Percentiles rank a stretch among this genome's conserved stretches.
These are phyloP conservation scores for Cladosporium sp. DNA, from an alignment of 2,329 filamentous ascomycete genomes.

Conservation along the genomic window DNA sequence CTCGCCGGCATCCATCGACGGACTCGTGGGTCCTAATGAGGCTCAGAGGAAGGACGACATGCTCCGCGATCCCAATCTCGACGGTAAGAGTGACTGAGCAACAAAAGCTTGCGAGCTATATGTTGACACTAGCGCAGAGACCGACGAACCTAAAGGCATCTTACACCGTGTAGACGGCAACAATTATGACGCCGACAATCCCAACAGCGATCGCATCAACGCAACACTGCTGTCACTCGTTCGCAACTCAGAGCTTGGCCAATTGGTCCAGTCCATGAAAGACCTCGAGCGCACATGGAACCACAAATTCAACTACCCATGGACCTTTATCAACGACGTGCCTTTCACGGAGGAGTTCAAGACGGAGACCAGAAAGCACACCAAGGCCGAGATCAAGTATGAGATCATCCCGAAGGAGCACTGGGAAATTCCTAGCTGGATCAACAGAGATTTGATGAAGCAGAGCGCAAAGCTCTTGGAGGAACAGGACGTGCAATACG, in stretches of 20 bases:
- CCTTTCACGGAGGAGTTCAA: conserved; percentile 95
- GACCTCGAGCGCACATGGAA: conserved; percentile 97
- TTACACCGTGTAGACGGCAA: conserved; percentile 65
- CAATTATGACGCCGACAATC: conserved; percentile 72
- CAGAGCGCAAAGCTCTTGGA: conserved; percentile 80
- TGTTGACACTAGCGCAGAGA: conserved; percentile 51
- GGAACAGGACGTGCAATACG: conserved; percentile 86
- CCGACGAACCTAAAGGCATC: conserved; percentile 74
- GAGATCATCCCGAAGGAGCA: conserved; percentile 91
- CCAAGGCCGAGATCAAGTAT: conserved; percentile 83
- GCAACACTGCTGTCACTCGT: conserved; percentile 90
- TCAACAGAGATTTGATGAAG: conserved; percentile 77
- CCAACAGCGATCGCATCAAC: conserved; percentile 78
- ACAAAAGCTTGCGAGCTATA: neutral
- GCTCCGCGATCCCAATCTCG: conserved; percentile 77
- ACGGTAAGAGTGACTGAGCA: conserved; percentile 57
- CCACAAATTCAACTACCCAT: conserved; percentile 98
- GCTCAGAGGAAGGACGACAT: conserved; percentile 52
- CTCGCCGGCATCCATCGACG: conserved; percentile 28
- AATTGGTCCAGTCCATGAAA: conserved; percentile 80
- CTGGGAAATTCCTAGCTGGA: conserved; percentile 90
- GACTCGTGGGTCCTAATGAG: conserved; percentile 22
- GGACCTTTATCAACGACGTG: conserved; percentile 98
- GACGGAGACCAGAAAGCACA: conserved; percentile 69
- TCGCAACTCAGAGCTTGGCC: conserved; percentile 80